Conservation (phyloP, 78 protist genomes). For the Dictyostelium citrinum region DNA sequence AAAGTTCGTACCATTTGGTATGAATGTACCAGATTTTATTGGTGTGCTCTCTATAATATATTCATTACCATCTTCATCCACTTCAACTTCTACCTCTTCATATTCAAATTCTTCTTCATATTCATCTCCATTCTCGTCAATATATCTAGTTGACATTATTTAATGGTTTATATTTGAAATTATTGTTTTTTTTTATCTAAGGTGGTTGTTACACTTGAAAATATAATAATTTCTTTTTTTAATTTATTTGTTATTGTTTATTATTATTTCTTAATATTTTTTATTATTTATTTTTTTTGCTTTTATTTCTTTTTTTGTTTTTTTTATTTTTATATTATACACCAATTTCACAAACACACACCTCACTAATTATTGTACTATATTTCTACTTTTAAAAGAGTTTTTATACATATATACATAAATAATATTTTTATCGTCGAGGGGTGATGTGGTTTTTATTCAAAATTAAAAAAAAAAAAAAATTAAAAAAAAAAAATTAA, state of each 20-base stretch:
- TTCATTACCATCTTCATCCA: constrained; percentile 13
- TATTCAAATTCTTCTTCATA: constrained; percentile 2
- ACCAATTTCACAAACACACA: neutral
- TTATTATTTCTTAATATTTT: too few relatives aligned
- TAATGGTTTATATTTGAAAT: neutral
- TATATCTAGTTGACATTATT: constrained; percentile 3
- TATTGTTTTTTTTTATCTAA: neutral
- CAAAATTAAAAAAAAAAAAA: neutral
- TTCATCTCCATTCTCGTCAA: neutral
- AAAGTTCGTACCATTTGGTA: neutral
- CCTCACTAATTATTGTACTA: neutral
- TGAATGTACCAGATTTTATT: neutral
- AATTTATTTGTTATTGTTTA: too few relatives aligned
- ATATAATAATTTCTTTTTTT: too few relatives aligned
- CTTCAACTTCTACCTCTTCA: constrained; percentile 9
- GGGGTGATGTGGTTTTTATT: neutral
- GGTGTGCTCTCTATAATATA: neutral
- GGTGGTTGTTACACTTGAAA: too few relatives aligned
- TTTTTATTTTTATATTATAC: neutral
- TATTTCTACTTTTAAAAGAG: neutral
- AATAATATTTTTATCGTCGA: neutral
- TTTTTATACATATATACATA: neutral
- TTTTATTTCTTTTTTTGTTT: neutral
- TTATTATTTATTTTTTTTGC: too few relatives aligned
- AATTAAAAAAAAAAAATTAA: neutral